A percentile compares a stretch with the other conserved stretches of the same genome.
Evolutionary conservation across 2,329 filamentous ascomycete genomes (phyloP).

Genomic region (Fusarium pseudonygamai): DNA sequence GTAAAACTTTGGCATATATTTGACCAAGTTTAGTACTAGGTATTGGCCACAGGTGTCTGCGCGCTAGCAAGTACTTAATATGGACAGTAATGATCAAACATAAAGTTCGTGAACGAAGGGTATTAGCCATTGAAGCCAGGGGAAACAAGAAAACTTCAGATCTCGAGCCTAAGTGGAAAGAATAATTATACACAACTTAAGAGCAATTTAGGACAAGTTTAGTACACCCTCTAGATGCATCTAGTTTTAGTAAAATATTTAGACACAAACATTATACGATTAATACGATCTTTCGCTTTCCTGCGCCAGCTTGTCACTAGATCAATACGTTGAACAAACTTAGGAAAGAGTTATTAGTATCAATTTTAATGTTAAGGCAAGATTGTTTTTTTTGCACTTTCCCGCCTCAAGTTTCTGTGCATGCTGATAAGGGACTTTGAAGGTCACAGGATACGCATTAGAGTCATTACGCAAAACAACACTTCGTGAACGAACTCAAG

Average conservation of each 20-base stretch:
- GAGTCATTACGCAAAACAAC: not conserved
- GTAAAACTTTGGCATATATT: not conserved
- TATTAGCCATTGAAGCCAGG: not conserved
- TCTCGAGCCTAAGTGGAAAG: not conserved
- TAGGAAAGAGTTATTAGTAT: not conserved
- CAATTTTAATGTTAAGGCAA: too few species aligned
- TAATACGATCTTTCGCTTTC: too few species aligned
- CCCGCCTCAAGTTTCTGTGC: not conserved
- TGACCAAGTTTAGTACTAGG: not conserved
- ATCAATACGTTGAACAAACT: too few species aligned
- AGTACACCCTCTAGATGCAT: accelerated
- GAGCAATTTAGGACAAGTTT: not conserved
- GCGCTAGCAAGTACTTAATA: too few species aligned
- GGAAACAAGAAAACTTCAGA: not conserved
- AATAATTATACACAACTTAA: accelerated
- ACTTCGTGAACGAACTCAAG: too few species aligned
- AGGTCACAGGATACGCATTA: not conserved
- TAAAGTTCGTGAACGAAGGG: not conserved
- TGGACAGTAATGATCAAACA: not conserved
- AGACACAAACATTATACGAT: too few species aligned
- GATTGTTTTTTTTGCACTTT: not conserved
- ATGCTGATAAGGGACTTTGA: not conserved
- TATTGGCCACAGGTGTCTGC: not conserved
- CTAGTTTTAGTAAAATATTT: not conserved
- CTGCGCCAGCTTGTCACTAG: too few species aligned